phyloP scores from a whole-genome alignment of 345 rosid species.

The Aquilaria sinensis region DNA sequence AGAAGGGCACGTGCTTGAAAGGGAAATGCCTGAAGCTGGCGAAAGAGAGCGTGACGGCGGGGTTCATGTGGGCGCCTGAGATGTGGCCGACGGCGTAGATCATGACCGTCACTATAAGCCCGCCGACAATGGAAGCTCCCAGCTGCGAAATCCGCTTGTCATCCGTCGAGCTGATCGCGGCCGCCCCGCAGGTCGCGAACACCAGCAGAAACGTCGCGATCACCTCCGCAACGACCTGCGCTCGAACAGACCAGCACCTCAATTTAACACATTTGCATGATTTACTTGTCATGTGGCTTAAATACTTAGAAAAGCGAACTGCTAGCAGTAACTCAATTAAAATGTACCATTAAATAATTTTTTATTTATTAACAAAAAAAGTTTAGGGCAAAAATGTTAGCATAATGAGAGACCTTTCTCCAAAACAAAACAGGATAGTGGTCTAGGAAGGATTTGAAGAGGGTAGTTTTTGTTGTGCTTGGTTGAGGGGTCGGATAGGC shows the following conservation, averaged over 20 bases:
- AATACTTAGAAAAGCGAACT: no score
- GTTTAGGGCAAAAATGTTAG: no score
- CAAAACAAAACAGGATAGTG: no score
- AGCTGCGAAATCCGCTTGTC: slow-evolving; percentile 33
- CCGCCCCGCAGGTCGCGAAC: slow-evolving; percentile 52
- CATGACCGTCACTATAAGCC: slow-evolving; percentile 63
- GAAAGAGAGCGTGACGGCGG: slow-evolving; percentile 60
- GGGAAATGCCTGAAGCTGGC: slow-evolving; percentile 48
- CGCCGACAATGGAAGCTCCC: slow-evolving; percentile 57
- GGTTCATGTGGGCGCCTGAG: slow-evolving; percentile 80
- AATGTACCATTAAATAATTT: no score
- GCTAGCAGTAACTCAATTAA: no score
- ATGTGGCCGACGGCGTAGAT: slow-evolving; percentile 66
- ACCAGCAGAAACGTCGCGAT: slow-evolving; percentile 54
- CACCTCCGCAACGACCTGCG: slow-evolving; percentile 49
- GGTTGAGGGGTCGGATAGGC: no score
- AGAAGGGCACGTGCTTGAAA: slow-evolving; percentile 37
- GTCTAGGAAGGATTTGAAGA: no score
- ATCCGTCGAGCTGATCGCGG: slow-evolving; percentile 31
- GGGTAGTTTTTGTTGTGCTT: no score
- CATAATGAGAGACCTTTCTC: no score
- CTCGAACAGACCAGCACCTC: neutral
- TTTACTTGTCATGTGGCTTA: no score
- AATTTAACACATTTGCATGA: no score
- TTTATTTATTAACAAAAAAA: no score